Base-by-base conservation (phyloP, 805 yeast species). In the Blastobotrys chiropterorum region DNA sequence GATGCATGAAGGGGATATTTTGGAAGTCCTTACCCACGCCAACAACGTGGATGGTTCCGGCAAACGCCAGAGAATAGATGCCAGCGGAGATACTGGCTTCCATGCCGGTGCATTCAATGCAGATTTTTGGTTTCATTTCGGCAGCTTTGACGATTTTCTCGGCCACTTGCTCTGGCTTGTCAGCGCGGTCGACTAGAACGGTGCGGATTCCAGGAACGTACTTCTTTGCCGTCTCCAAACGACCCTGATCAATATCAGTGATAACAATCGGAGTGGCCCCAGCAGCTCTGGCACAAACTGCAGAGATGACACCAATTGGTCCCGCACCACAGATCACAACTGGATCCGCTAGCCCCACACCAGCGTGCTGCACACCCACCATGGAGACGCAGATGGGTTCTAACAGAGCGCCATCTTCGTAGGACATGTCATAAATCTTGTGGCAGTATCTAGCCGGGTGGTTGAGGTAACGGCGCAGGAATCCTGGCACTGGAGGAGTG, bases 321-420 rank as follows among this genome's bases (percentile, higher is more conserved):
- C 83, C 83, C 15, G 82, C 81, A 49, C 84, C 84, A 42, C 75
- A 71, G 49, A 79, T 67, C 45, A 75, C 61, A 11, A 69, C 71
- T 20, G 79, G 77, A 56, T 73, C 74, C 48, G 82, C 82, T n/a
- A 77, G 60, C 50, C 66, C 67, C 44, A 79, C 64, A 15, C 74
- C 73, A 2, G 80, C 72, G 56, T 76, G 67, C 57, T 72, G 72
- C 45, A 80, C 69, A 22, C 80, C 83, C 49, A 77, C 80, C 49
- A 74, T 69, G 1, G 77, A 81, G 46, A 79, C 84, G 15, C 76
- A 69, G 34, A 79, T 66, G 1, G 82, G 82, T 65, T 79, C 83
- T 17, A 77, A 76, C 49, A 79, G 61, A 1, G 83, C 82, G 38
- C 82, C 84, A 57, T 76, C 75, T 50, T 72, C 77, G 58, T 67